These are phyloP conservation scores for Nothophoma quercina DNA, from an alignment of 2,329 filamentous ascomycete genomes.

Conservation along the genomic window DNA sequence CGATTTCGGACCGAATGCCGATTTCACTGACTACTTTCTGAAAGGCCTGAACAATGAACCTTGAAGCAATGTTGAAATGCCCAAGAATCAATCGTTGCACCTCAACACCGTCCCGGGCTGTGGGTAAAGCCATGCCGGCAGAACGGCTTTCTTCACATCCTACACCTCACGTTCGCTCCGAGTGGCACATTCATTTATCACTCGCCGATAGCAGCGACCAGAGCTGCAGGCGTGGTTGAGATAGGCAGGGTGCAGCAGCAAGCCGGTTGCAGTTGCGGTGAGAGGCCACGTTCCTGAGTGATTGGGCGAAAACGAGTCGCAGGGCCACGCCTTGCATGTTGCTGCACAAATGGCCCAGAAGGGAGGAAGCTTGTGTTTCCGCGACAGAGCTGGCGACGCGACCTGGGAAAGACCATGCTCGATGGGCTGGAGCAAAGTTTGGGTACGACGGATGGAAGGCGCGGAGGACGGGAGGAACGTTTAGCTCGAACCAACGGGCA, in stretches of 20 bases:
- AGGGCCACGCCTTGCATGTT: constrained; percentile 20
- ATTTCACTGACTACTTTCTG: constrained; percentile 40
- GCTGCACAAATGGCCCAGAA: constrained; percentile 17
- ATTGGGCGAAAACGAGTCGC: constrained; percentile 41
- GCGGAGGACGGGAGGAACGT: constrained; percentile 19
- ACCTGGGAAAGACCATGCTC: constrained; percentile 12
- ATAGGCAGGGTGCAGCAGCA: constrained; percentile 22
- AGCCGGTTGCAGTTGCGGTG: constrained; percentile 32
- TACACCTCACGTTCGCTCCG: not conserved
- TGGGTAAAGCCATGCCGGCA: not conserved
- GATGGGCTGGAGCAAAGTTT: constrained; percentile 22
- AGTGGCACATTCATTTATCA: not conserved
- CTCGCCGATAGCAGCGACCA: constrained; percentile 11
- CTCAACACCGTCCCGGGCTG: not conserved
- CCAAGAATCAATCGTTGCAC: not conserved
- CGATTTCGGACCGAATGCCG: constrained; percentile 30
- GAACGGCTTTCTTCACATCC: not conserved
- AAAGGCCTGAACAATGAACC: constrained; percentile 27
- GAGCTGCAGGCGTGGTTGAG: constrained; percentile 22
- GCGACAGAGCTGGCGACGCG: constrained; percentile 17
- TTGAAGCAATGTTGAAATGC: constrained; percentile 9
- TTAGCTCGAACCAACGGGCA: constrained; percentile 15
- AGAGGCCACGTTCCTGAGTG: constrained; percentile 47
- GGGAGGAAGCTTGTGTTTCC: constrained; percentile 19
- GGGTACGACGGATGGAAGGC: constrained; percentile 13